Percentiles rank a stretch among this genome's conserved stretches.
phyloP scores from a whole-genome alignment of 768 basidiomycete species.

The Pulveroboletus sp. region DNA sequence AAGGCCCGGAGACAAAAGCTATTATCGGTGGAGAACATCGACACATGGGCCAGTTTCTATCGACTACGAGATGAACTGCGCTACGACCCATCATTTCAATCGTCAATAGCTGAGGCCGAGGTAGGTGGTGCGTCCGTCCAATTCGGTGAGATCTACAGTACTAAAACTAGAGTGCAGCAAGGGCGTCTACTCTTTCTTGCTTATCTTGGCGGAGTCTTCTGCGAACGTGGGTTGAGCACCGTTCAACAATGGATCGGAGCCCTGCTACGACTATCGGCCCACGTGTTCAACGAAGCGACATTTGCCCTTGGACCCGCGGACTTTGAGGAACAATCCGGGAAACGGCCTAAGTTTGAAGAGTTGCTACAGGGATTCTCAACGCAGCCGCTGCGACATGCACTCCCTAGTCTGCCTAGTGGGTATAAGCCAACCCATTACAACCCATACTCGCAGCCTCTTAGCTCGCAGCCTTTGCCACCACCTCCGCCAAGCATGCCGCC shows the following conservation, averaged over 20 bases:
- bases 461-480: constrained; percentile 13
- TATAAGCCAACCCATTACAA: constrained; percentile 30
- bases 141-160: constrained; percentile 9
- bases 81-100: constrained; percentile 29
- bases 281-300: constrained; percentile 11
- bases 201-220: constrained; percentile 63
- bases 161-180: constrained; percentile 41
- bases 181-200: constrained; percentile 55
- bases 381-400: constrained; percentile 22
- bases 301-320: constrained; percentile 21
- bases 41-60: constrained; percentile 38
- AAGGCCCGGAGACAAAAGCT: constrained; percentile 26
- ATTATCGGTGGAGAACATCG: constrained; percentile 32
- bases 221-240: constrained; percentile 46
- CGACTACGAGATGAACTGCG: constrained; percentile 33
- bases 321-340: constrained; percentile 29
- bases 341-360: constrained; percentile 30
- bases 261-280: constrained; percentile 31
- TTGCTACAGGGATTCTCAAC: constrained; percentile 30
- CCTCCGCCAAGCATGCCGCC: constrained; percentile 28
- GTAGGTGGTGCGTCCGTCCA: constrained; percentile 31
- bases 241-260: constrained; percentile 56
- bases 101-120: constrained; percentile 30
- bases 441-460: constrained; percentile 20
- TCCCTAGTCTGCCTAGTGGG: constrained; percentile 8